Percentiles rank a stretch among this genome's conserved stretches.
Evolutionary conservation across 371 early-diverging fungal genomes (phyloP).

Genomic region (Syncephalastrum monosporum): DNA sequence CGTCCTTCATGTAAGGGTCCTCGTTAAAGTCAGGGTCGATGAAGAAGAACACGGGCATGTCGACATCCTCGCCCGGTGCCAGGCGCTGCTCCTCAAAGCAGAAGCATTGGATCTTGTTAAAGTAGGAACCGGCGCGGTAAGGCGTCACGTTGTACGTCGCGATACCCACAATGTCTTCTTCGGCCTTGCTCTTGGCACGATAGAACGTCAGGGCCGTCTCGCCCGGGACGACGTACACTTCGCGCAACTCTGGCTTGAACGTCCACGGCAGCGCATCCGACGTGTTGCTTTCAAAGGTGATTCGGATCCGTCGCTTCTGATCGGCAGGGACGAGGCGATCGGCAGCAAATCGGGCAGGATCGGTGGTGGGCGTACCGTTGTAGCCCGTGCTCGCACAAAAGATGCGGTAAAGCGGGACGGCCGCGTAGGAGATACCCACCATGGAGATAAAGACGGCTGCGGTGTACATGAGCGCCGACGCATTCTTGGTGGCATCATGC

Average conservation of each 20-base stretch:
- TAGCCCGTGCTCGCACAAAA: slow-evolving; percentile 92
- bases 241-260: slow-evolving; percentile 86
- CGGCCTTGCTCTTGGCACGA: slow-evolving; percentile 90
- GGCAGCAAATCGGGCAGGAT: slow-evolving; percentile 52
- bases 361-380: slow-evolving; percentile 83
- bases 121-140: slow-evolving; percentile 86
- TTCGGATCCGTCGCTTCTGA: slow-evolving; percentile 64
- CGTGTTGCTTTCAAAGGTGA: slow-evolving; percentile 84
- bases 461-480: slow-evolving; percentile 66
- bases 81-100: slow-evolving; percentile 98
- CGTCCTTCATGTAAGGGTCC: slow-evolving; percentile 96
- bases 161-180: slow-evolving; percentile 93
- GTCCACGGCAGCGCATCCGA: slow-evolving; percentile 87
- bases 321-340: slow-evolving; percentile 62
- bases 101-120: slow-evolving; percentile 99
- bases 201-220: slow-evolving; percentile 97
- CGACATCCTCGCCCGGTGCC: slow-evolving; percentile 89
- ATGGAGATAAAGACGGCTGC: slow-evolving; percentile 80
- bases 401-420: slow-evolving; percentile 94
- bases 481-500: slow-evolving; percentile 11
- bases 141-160: slow-evolving; percentile 97
- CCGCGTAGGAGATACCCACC: slow-evolving; percentile 90
- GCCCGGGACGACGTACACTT: slow-evolving; percentile 88
- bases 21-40: slow-evolving; percentile 95
- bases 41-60: slow-evolving; percentile 99